Conservation (phyloP, 2,329 filamentous ascomycete genomes). For the Aquanectria penicillioides region DNA sequence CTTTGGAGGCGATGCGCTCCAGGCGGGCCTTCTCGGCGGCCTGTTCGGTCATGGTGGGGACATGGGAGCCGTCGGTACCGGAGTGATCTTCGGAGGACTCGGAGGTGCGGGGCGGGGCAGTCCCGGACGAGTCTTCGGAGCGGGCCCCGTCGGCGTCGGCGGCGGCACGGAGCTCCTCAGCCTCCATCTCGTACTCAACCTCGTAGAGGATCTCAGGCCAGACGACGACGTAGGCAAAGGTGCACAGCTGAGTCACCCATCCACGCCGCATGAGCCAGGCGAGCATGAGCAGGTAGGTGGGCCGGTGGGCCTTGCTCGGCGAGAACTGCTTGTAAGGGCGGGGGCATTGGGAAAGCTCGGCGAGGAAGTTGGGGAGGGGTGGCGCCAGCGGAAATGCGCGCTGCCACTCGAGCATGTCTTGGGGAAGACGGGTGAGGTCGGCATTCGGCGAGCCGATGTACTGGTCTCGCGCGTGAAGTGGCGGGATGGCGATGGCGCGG, state of each 20-base stretch:
- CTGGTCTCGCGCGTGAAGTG: conserved; percentile 86
- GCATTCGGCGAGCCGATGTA: conserved; percentile 95
- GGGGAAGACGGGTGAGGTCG: conserved; percentile 75
- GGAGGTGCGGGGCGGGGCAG: conserved; percentile 37
- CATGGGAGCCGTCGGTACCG: conserved; percentile 32
- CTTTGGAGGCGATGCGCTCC: conserved; percentile 65
- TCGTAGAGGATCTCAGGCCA: conserved; percentile 84
- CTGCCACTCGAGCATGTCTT: conserved; percentile 78
- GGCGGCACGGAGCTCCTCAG: conserved; percentile 66
- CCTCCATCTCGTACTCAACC: conserved; percentile 77
- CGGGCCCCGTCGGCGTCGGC: conserved; percentile 34
- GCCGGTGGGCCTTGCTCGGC: conserved; percentile 87
- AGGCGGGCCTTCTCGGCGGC: conserved; percentile 71
- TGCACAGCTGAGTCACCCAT: conserved; percentile 93
- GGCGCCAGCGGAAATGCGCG: conserved; percentile 85
- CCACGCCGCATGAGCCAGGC: conserved; percentile 93
- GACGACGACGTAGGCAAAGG: conserved; percentile 89
- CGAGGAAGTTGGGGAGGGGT: conserved; percentile 86
- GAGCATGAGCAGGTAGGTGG: conserved; percentile 88
- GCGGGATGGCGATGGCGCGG: conserved; percentile 88
- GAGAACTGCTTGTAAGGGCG: conserved; percentile 85
- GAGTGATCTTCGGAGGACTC: conserved; percentile 40
- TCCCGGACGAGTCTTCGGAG: conserved; percentile 32
- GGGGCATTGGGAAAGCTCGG: conserved; percentile 80
- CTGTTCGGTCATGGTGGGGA: conserved; percentile 61